These are phyloP conservation scores for Blastobotrys illinoisensis DNA, from an alignment of 1,139 yeast genomes.

Conservation along the genomic window DNA sequence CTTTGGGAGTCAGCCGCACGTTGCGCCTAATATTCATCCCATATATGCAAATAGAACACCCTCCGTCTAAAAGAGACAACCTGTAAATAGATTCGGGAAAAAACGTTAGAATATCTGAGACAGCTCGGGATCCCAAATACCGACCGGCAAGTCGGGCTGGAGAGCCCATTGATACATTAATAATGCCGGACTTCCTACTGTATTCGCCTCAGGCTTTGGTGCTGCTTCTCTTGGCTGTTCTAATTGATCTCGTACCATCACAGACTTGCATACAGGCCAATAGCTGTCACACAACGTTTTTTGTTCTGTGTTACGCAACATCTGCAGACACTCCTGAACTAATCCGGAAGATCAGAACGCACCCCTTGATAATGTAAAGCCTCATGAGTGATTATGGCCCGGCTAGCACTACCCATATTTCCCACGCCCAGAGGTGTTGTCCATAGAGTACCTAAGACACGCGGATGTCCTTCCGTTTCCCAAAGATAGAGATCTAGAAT, in stretches of 20 bases:
- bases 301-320: not conserved
- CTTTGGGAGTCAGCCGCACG: not conserved
- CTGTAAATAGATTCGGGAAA: not conserved
- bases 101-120: not conserved
- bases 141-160: not conserved
- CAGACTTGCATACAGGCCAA: not conserved
- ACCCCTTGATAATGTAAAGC: no score
- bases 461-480: not conserved
- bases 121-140: not conserved
- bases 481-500: no score
- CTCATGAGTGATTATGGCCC: no score
- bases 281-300: not conserved
- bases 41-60: not conserved
- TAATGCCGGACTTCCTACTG: not conserved
- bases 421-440: no score
- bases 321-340: no score
- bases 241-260: not conserved
- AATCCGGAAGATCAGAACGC: no score
- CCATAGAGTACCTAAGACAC: no score
- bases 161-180: no score
- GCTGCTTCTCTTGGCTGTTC: not conserved
- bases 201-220: not conserved
- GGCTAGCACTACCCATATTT: no score
- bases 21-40: not conserved
- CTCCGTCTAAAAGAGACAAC: not conserved